phyloP scores from a whole-genome alignment of 768 basidiomycete species.

The Lentinula edodes region DNA sequence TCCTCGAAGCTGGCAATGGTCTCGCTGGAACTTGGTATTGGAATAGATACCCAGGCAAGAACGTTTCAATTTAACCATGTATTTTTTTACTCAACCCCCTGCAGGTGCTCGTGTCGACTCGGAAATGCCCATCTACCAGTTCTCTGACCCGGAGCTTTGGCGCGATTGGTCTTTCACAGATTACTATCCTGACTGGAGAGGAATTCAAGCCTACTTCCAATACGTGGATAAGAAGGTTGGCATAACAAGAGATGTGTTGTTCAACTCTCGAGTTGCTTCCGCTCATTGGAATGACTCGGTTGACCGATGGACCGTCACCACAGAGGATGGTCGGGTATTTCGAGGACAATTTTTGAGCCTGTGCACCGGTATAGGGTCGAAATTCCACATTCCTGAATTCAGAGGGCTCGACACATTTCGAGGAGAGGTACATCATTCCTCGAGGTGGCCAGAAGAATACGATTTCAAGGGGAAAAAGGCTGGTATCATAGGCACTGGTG shows the following conservation, averaged over 20 bases:
- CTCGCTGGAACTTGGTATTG: slow-evolving; percentile 4
- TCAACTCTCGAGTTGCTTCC: slow-evolving; percentile 3
- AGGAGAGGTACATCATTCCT: slow-evolving; percentile 1
- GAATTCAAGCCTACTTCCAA: slow-evolving; percentile 1
- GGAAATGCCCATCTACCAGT: slow-evolving; percentile 8
- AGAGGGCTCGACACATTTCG: slow-evolving; percentile 3
- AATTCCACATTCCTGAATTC: not conserved
- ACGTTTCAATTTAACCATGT: not conserved
- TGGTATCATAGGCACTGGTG: slow-evolving; percentile 8
- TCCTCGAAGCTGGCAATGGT: not conserved
- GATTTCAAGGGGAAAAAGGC: slow-evolving; percentile 4
- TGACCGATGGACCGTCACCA: slow-evolving; percentile 1
- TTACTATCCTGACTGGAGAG: not conserved
- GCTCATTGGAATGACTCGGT: not conserved
- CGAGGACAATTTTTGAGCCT: not conserved
- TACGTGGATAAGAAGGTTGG: slow-evolving; percentile 3
- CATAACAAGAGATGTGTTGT: not conserved
- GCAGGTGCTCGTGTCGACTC: slow-evolving; percentile 1
- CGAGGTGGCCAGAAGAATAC: not conserved
- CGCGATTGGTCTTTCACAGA: not conserved
- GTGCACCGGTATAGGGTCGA: slow-evolving; percentile 6
- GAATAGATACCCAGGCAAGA: not conserved
- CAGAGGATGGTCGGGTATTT: not conserved
- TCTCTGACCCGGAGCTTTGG: slow-evolving; percentile 4
- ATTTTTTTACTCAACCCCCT: not conserved